Evolutionary conservation across 1,284 basidiomycete species (phyloP).

Genomic region (Wolfiporia cocos): DNA sequence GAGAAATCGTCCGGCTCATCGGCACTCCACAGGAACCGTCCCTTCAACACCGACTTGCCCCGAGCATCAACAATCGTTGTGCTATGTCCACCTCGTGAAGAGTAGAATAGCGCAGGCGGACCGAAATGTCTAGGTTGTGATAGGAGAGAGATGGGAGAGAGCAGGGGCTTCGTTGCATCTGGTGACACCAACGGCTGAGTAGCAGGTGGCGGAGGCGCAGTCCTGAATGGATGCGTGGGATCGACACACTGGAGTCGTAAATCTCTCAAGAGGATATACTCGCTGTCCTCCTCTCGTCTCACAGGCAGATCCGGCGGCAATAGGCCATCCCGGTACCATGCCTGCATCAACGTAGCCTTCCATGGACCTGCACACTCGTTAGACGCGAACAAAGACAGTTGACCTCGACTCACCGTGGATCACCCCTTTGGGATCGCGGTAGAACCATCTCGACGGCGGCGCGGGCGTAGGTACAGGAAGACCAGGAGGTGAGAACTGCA

Average conservation of each 20-base stretch:
- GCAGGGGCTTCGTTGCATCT: conserved; percentile 49
- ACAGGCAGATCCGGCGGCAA: conserved; percentile 76
- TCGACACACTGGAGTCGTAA: conserved; percentile 69
- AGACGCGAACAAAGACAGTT: conserved; percentile 7
- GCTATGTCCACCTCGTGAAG: conserved; percentile 78
- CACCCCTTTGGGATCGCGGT: conserved; percentile 71
- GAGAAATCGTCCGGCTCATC: conserved; percentile 53
- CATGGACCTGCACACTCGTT: conserved; percentile 54
- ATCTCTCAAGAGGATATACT: conserved; percentile 64
- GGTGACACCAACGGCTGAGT: conserved; percentile 12
- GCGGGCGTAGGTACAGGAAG: conserved; percentile 61
- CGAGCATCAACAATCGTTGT: conserved; percentile 80
- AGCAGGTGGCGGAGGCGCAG: conserved; percentile 35
- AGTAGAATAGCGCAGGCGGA: conserved; percentile 82
- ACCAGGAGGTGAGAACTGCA: conserved; percentile 73
- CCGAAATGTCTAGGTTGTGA: conserved; percentile 77
- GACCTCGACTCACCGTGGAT: conserved; percentile 54
- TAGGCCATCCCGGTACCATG: conserved; percentile 77
- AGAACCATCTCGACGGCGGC: conserved; percentile 70
- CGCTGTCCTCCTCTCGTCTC: conserved; percentile 63
- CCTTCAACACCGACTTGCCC: conserved; percentile 75
- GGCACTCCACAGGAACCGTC: conserved; percentile 69
- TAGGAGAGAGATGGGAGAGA: conserved; percentile 75
- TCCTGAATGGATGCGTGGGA: conserved; percentile 69
- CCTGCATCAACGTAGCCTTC: conserved; percentile 80